These are phyloP conservation scores for Ricinus communis DNA, from an alignment of 345 rosid genomes.

Conservation along the genomic window DNA sequence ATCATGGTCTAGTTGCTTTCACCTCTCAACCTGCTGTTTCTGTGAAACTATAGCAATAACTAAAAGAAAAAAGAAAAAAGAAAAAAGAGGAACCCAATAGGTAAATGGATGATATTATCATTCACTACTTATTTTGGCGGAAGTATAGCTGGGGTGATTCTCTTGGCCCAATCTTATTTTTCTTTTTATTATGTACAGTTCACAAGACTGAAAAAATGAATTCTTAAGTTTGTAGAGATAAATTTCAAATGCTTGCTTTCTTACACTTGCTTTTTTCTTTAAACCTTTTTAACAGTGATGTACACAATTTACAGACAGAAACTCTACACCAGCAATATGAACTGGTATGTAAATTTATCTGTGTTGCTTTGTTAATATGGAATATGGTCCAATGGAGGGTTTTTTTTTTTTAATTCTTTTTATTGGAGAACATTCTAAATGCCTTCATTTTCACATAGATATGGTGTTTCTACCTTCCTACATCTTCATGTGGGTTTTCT, in stretches of 20 bases:
- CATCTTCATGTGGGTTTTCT: slow-evolving; percentile 4
- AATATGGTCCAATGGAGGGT: neutral
- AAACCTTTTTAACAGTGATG: slow-evolving; percentile 56
- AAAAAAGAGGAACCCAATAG: neutral
- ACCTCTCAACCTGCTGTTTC: too few relatives aligned
- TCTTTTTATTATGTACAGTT: neutral
- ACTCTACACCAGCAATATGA: slow-evolving; percentile 84
- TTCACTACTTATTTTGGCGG: neutral
- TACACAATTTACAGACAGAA: slow-evolving; percentile 80
- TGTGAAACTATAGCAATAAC: neutral
- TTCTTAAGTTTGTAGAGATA: neutral
- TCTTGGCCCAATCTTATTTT: neutral
- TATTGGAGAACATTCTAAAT: neutral
- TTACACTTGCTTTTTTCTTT: neutral
- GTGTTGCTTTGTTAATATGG: neutral
- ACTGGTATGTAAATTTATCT: slow-evolving; percentile 48
- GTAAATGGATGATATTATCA: neutral
- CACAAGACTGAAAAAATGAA: slow-evolving; percentile 1
- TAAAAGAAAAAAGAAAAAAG: neutral
- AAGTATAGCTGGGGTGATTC: neutral
- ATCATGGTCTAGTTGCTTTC: neutral
- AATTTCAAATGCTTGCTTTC: neutral
- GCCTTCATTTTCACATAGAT: neutral
- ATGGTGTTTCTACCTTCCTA: slow-evolving; percentile 4
- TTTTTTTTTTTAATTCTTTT: neutral